Base-by-base conservation (phyloP, 371 early-diverging fungal species). In the Paraphysoderma sedebokerense region DNA sequence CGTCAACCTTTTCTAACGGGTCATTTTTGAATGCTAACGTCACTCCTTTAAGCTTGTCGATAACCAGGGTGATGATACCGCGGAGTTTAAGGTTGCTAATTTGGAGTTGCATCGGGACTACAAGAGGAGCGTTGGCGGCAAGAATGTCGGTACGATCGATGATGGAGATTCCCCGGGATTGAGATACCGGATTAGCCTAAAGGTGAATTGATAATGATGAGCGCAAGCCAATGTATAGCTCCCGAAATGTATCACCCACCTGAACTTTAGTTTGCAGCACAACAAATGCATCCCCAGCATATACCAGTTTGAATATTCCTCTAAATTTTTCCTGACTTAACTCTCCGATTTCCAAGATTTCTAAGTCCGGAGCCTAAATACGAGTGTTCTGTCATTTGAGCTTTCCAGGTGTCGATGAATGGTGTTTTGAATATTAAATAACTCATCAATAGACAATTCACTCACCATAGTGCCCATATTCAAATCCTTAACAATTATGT, bases 341-440 rank as follows among this genome's bases (percentile, higher is more conserved):
- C 48, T 98, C 98, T 31, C 92, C 85, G 52, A 98, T 88, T 54
- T 98, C 98, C n/a, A 98, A 64, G 51, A 98, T 88, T 56, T 95
- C 96, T 26, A 98, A 72, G 38, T 90, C 92, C 13, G 98, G 98
- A 20, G 98, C 84, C 82, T 86, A 61, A 23, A 6, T n/a, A n/a
- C n/a, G n/a, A n/a, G n/a, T n/a, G n/a, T n/a, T n/a, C n/a, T n/a
- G n/a, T n/a, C n/a, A n/a, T n/a, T 17, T 13, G 38, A 15, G 24
- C 15, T 9, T 28, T 11, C 17, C 9, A 8, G 29, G 19, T 20
- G 22, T 12, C 9, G 11, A 24, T 11, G 12, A 17, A n/a, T n/a
- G n/a, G n/a, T n/a, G n/a, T n/a, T n/a, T n/a, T n/a, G n/a, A n/a
- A n/a, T n/a, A n/a, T n/a, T n/a, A n/a, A n/a, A n/a, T n/a, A n/a